Evolutionary conservation across 176 grass and related monocot genomes (phyloP), one percentile per base, ranked within the genome.

Genomic region (Pharus latifolius): DNA sequence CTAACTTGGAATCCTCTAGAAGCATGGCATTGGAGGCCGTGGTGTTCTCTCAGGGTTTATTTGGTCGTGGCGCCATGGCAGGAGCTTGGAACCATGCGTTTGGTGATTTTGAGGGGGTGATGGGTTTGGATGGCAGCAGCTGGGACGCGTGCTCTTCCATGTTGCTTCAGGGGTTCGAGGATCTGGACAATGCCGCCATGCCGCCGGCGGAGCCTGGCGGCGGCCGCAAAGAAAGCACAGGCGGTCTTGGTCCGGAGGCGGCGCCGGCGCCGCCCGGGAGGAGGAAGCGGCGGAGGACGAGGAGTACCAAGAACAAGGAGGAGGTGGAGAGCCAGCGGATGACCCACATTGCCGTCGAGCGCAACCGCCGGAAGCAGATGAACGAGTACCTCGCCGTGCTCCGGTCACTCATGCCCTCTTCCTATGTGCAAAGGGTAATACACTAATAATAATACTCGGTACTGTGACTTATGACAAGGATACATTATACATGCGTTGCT

Each of bases 271-370:
- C 34, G 56, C 28, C 65, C 1, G 72, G 67, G 7, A 69, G 87
- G 58, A 88, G 84, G 83, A 94, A 99, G 84, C 72, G 95, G 51
- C 84, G 76, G 20, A 37, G 95, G 55, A 50, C 63, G 25, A 99
- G 54, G 82, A 59, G 65, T 41, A 67, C 80, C 29, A 99, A 99
- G 95, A 94, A 99, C 78, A 76, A 47, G 62, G 90, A 94, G 72
- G 95, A 94, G 84, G 80, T 91, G 67, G 93, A 97, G 80, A 92
- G 60, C 80, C 93, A 97, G 70, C 82, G 93, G 78, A 97, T 90
- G 93, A 90, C 86, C 64, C 93, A 97, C 83, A 97, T 97, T 92
- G 93, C 93, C 38, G 89, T 92, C 48, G 93, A 97, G 87, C 93
- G 93, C 60, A 97, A 97, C 83, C 93, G 93, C 67, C 86, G 93